phyloP scores from a whole-genome alignment of 179 eudicot genomes.

The Beta macrorhiza region DNA sequence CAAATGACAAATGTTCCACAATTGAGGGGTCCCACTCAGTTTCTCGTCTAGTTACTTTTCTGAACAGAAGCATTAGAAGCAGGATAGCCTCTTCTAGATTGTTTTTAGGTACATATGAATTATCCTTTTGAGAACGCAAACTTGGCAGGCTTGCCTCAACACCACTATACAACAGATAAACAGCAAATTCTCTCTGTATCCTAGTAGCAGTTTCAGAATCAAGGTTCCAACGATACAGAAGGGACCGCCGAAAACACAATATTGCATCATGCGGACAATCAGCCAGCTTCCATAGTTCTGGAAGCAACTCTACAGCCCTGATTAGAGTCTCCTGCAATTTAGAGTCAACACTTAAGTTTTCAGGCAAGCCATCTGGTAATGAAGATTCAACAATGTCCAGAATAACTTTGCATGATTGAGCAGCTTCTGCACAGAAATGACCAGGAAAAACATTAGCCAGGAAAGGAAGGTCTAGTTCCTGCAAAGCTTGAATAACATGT shows the following conservation, averaged over 20 bases:
- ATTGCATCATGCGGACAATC: constrained; percentile 68
- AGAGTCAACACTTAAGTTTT: constrained; percentile 72
- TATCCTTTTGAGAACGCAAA: constrained; percentile 57
- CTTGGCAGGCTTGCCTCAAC: constrained; percentile 58
- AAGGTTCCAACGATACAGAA: constrained; percentile 76
- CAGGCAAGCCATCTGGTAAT: constrained; percentile 82
- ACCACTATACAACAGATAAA: constrained; percentile 84
- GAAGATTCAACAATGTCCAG: constrained; percentile 92
- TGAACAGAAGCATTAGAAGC: constrained; percentile 59
- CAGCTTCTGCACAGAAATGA: constrained; percentile 81
- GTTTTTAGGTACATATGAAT: constrained; percentile 68
- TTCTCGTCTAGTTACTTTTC: constrained; percentile 46
- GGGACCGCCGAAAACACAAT: constrained; percentile 69
- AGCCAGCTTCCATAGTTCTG: constrained; percentile 87
- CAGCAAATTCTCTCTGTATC: constrained; percentile 80
- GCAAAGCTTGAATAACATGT: constrained; percentile 11
- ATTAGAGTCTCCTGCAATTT: constrained; percentile 83
- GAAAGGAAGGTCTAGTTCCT: constrained; percentile 8
- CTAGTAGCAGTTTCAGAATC: constrained; percentile 55
- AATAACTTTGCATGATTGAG: constrained; percentile 86
- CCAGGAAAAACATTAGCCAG: constrained; percentile 34
- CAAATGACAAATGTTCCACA: constrained; percentile 81
- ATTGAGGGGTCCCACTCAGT: constrained; percentile 91
- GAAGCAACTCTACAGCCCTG: constrained; percentile 80
- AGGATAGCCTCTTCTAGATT: constrained; percentile 87